Percentiles rank a stretch among this genome's conserved stretches.
phyloP scores from a whole-genome alignment of 2,329 filamentous ascomycete species.

The Rosellinia necatrix region DNA sequence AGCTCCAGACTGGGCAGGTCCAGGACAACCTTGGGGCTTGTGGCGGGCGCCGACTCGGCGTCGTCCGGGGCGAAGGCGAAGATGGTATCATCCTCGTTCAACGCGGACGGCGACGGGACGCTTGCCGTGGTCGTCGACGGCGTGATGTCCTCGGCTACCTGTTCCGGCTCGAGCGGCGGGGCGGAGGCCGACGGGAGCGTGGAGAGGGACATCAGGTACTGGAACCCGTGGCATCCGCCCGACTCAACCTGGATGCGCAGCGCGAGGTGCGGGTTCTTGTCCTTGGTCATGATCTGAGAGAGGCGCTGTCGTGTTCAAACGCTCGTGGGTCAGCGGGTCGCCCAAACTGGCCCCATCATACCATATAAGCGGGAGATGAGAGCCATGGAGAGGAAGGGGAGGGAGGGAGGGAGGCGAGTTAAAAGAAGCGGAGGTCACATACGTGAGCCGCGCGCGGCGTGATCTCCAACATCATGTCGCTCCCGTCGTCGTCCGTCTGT shows the following conservation, averaged over 20 bases:
- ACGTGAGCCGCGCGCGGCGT: slow-evolving; percentile 82
- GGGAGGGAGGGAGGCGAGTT: not conserved
- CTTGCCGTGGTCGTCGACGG: slow-evolving; percentile 40
- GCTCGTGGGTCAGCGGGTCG: slow-evolving; percentile 1
- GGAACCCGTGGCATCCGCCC: slow-evolving; percentile 96
- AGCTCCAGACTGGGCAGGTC: slow-evolving; percentile 87
- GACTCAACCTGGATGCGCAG: slow-evolving; percentile 92
- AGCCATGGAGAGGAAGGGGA: not conserved
- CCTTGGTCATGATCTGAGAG: slow-evolving; percentile 73
- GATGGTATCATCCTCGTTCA: slow-evolving; percentile 79
- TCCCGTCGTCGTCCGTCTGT: slow-evolving; percentile 78
- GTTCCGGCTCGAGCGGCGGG: slow-evolving; percentile 3
- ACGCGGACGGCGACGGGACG: slow-evolving; percentile 23
- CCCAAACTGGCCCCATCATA: no score
- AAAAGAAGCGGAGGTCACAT: slow-evolving; percentile 37
- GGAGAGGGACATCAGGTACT: slow-evolving; percentile 91
- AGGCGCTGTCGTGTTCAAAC: slow-evolving; percentile 60
- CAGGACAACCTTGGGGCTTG: slow-evolving; percentile 77
- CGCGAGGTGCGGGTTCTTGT: slow-evolving; percentile 77
- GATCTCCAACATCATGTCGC: slow-evolving; percentile 82
- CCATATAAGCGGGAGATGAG: no score
- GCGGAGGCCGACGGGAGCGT: slow-evolving; percentile 52
- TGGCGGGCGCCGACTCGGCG: not conserved
- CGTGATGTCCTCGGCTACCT: slow-evolving; percentile 27
- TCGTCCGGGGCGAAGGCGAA: slow-evolving; percentile 69